These are phyloP conservation scores for Stephania japonica DNA, from an alignment of 164 flowering plant genomes.

Conservation along the genomic window DNA sequence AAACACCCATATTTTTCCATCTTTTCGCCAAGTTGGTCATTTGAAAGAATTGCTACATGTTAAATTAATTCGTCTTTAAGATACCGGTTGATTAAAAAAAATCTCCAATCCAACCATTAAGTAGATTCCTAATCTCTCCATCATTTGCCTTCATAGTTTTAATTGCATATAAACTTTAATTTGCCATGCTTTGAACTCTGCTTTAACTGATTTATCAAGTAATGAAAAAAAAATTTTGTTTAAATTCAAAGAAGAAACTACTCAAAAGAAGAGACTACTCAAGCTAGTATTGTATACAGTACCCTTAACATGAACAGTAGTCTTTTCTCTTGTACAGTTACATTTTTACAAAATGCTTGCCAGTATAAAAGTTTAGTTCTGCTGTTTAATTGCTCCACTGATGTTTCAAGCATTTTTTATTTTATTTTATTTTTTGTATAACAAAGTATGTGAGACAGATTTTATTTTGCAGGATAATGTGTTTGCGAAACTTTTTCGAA, in stretches of 20 bases:
- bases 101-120: too few relatives aligned
- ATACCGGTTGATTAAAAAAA: not conserved
- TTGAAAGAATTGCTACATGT: not conserved
- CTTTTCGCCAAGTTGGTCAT: not conserved
- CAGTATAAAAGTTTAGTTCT: not conserved
- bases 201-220: not conserved
- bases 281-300: not conserved
- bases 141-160: not conserved
- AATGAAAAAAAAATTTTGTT: not conserved
- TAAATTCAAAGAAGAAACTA: not conserved
- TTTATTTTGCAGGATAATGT: not conserved
- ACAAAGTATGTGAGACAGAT: not conserved
- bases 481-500: not conserved
- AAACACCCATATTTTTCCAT: not conserved
- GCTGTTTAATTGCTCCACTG: not conserved
- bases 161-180: not conserved
- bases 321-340: not conserved
- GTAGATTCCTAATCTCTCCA: not conserved
- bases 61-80: too few relatives aligned
- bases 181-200: not conserved
- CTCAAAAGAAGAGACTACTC: not conserved
- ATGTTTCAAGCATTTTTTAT: not conserved
- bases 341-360: not conserved
- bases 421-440: not conserved
- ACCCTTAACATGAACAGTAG: not conserved